phyloP scores from a whole-genome alignment of 768 basidiomycete genomes.

The Filobasidium floriforme region DNA sequence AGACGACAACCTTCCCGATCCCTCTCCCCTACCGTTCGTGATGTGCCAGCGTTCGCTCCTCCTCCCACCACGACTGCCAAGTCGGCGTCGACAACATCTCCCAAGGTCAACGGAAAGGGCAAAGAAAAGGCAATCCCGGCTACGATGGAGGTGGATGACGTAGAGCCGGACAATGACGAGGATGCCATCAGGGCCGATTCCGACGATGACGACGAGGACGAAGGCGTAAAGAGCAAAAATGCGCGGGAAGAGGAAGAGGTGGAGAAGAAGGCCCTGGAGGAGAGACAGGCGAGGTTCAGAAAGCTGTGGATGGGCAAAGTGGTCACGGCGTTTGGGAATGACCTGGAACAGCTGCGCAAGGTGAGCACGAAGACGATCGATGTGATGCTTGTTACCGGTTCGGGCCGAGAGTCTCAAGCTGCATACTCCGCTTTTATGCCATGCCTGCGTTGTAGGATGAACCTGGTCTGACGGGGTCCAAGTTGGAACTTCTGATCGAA shows the following conservation, averaged over 20 bases:
- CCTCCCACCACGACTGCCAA: neutral
- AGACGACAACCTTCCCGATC: slow-evolving; percentile 9
- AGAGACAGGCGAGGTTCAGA: slow-evolving; percentile 25
- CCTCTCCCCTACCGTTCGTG: slow-evolving; percentile 13
- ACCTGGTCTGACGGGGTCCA: slow-evolving; percentile 16
- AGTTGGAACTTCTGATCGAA: slow-evolving; percentile 22
- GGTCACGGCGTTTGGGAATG: slow-evolving; percentile 24
- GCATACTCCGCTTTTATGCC: neutral
- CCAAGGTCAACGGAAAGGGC: slow-evolving; percentile 10
- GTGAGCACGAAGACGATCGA: slow-evolving; percentile 10
- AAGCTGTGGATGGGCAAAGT: slow-evolving; percentile 30
- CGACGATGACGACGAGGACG: slow-evolving; percentile 24
- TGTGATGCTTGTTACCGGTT: neutral
- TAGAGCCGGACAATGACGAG: slow-evolving; percentile 9
- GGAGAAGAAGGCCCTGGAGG: slow-evolving; percentile 12
- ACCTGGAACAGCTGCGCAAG: slow-evolving; percentile 25
- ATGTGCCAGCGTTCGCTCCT: slow-evolving; percentile 11
- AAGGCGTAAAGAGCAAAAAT: slow-evolving; percentile 15
- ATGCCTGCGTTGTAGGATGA: slow-evolving; percentile 17
- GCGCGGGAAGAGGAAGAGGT: slow-evolving; percentile 21
- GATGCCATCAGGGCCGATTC: slow-evolving; percentile 5
- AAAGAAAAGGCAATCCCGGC: neutral
- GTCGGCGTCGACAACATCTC: neutral
- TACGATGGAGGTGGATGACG: slow-evolving; percentile 17
- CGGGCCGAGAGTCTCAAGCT: neutral